Percentiles rank a stretch among this genome's conserved stretches.
Evolutionary conservation across 805 yeast genomes (phyloP).

Genomic region (Candida namnaoensis): DNA sequence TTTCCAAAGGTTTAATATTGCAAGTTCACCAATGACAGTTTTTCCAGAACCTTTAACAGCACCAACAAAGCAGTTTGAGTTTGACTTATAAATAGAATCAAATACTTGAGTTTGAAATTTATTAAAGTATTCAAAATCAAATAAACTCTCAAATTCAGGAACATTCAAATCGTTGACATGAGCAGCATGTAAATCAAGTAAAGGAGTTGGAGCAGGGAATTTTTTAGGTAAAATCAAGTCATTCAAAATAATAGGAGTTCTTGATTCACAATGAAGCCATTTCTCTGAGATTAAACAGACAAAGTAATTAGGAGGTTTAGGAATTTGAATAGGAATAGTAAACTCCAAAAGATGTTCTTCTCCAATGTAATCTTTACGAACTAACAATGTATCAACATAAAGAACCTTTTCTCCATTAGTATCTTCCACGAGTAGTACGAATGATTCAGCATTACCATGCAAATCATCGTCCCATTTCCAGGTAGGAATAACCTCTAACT

Average conservation of each 20-base stretch:
- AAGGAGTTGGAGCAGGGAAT: constrained; percentile 52
- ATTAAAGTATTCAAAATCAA: constrained; percentile 50
- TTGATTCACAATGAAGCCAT: constrained; percentile 75
- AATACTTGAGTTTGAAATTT: constrained; percentile 68
- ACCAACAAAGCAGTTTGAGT: constrained; percentile 59
- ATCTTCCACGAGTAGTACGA: constrained; percentile 71
- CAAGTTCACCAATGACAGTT: constrained; percentile 61
- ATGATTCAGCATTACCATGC: constrained; percentile 62
- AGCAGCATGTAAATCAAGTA: constrained; percentile 42
- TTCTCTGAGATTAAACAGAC: constrained; percentile 66
- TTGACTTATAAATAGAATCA: constrained; percentile 45
- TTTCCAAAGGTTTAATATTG: constrained; percentile 66
- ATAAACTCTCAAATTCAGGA: constrained; percentile 37
- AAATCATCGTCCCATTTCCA: constrained; percentile 70
- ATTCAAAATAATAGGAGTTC: constrained; percentile 49
- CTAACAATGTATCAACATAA: constrained; percentile 43
- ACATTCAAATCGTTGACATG: constrained; percentile 39
- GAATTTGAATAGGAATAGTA: constrained; percentile 46
- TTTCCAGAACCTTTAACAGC: constrained; percentile 73
- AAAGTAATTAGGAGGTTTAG: constrained; percentile 65
- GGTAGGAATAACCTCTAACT: constrained; percentile 55
- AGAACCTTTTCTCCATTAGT: constrained; percentile 71
- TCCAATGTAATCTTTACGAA: constrained; percentile 40
- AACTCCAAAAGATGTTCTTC: constrained; percentile 55
- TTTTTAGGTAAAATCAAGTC: constrained; percentile 49